A percentile compares a stretch with the other conserved stretches of the same genome.
Evolutionary conservation across 2,329 filamentous ascomycete species (phyloP).

Genomic region (Claviceps fusiformis): DNA sequence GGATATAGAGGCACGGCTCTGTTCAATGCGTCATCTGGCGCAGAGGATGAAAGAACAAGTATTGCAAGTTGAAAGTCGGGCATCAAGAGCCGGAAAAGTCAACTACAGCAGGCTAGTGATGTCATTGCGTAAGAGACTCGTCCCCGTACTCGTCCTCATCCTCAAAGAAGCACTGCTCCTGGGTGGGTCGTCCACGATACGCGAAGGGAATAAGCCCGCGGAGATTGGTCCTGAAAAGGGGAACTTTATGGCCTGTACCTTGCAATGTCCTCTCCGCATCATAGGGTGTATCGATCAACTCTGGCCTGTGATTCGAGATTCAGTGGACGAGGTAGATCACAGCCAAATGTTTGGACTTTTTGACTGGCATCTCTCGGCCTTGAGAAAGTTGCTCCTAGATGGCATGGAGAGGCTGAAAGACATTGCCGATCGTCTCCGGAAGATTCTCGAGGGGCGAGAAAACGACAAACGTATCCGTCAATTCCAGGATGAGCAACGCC

Average conservation of each 20-base stretch:
- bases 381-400: neutral
- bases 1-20: neutral
- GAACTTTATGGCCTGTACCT: constrained; percentile 5
- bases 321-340: neutral
- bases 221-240: neutral
- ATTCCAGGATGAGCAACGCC: constrained; percentile 3
- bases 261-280: constrained; percentile 3
- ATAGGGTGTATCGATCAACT: constrained; percentile 2
- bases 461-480: neutral
- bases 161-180: constrained; percentile 11
- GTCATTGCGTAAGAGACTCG: constrained; percentile 9
- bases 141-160: constrained; percentile 14
- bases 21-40: neutral
- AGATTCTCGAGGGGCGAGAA: neutral
- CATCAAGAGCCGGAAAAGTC: neutral
- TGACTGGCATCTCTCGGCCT: neutral
- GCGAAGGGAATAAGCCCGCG: neutral
- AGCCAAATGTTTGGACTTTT: neutral
- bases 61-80: neutral
- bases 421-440: neutral
- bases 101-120: constrained; percentile 1
- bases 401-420: neutral
- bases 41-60: neutral
- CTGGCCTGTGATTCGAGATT: neutral
- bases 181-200: constrained; percentile 5